A percentile compares a stretch with the other conserved stretches of the same genome.
These are phyloP conservation scores for Coccomyxa sp. DNA, from an alignment of 139 green algal species.

Conservation along the genomic window DNA sequence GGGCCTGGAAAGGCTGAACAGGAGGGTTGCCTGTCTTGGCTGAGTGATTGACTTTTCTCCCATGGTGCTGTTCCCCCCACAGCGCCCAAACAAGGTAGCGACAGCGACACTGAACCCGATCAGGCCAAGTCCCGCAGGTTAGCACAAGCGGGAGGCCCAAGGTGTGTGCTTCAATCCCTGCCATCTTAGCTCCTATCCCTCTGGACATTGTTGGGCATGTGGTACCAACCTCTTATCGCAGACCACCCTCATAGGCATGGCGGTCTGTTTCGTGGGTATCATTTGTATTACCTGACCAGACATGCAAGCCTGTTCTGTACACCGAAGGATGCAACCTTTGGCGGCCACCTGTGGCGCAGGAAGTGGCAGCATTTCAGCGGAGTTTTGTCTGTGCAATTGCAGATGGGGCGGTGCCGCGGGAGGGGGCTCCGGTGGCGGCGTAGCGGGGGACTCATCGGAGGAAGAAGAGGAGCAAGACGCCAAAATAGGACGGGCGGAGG, in stretches of 20 bases:
- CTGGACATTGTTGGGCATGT: no score
- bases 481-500: conserved; percentile 10
- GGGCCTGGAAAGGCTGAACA: no score
- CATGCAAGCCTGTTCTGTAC: not conserved
- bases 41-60: no score
- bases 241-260: no score
- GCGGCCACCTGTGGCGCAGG: no score
- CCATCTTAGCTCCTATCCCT: not conserved
- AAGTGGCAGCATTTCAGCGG: no score
- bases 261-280: no score
- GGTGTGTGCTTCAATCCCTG: not conserved
- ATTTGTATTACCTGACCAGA: not conserved
- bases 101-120: not conserved
- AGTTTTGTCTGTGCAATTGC: not conserved
- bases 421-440: not conserved
- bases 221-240: no score
- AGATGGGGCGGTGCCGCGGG: not conserved
- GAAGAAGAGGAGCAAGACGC: conserved; percentile 2
- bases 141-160: not conserved
- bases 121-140: not conserved
- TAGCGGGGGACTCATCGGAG: not conserved
- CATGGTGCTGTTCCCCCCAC: not conserved
- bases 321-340: not conserved
- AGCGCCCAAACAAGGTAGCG: not conserved
- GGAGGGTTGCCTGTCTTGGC: no score